Percentiles rank a stretch among this genome's conserved stretches.
Conservation (phyloP, 1,139 yeast species). For the Candida tropicalis region DNA sequence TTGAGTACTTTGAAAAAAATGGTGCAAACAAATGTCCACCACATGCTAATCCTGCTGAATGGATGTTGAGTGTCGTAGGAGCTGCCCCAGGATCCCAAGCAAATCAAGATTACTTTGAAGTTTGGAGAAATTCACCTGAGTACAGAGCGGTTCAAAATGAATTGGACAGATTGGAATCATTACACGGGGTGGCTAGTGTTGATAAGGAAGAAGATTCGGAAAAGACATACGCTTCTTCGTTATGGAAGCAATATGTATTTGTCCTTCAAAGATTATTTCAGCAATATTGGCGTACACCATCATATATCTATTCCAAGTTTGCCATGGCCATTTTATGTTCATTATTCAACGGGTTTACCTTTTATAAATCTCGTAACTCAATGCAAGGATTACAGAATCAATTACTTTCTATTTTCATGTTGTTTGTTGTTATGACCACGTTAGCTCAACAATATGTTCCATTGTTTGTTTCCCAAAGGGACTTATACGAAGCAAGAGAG, state of each 20-base stretch:
- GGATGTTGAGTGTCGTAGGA: constrained; percentile 57
- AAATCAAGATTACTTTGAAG: constrained; percentile 35
- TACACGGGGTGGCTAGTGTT: background rate
- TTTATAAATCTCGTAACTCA: constrained; percentile 33
- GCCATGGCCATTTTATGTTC: constrained; percentile 42
- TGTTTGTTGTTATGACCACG: constrained; percentile 46
- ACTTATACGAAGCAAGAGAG: constrained; percentile 40
- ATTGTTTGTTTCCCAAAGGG: constrained; percentile 34
- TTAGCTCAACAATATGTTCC: constrained; percentile 56
- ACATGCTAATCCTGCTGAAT: constrained; percentile 58
- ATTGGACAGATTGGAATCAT: constrained; percentile 6
- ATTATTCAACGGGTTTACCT: constrained; percentile 49
- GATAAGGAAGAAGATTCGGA: constrained; percentile 20
- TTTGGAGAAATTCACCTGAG: constrained; percentile 36
- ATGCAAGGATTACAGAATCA: constrained; percentile 50
- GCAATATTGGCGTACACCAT: constrained; percentile 48
- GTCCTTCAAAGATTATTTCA: constrained; percentile 30
- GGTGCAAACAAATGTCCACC: constrained; percentile 50
- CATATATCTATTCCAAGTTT: constrained; percentile 43
- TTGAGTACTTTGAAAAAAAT: constrained; percentile 58
- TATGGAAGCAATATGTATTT: constrained; percentile 23
- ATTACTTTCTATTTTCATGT: constrained; percentile 59
- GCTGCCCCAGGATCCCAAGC: constrained; percentile 41
- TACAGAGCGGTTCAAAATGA: constrained; percentile 22
- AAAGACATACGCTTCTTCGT: constrained; percentile 25